Conservation (phyloP, 495 filamentous ascomycete genomes). For the Rostrohypoxylon terebratum region DNA sequence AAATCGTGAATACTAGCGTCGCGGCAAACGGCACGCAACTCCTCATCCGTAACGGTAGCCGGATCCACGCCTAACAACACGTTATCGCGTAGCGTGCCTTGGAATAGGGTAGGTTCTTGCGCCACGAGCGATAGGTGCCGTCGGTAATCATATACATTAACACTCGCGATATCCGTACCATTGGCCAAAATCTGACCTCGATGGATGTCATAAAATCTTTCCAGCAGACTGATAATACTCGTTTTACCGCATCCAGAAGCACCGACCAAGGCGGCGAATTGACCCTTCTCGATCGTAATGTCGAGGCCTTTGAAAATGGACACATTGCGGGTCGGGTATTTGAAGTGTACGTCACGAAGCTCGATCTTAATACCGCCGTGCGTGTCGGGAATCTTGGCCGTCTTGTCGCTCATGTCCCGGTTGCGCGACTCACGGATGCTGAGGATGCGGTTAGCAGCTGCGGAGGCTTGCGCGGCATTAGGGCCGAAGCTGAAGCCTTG, state of each 20-base stretch:
- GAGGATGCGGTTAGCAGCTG: conserved; percentile 60
- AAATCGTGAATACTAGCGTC: conserved; percentile 77
- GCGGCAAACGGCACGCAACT: conserved; percentile 68
- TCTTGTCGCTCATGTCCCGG: conserved; percentile 19
- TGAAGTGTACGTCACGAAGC: conserved; percentile 71
- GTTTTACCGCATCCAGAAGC: conserved; percentile 81
- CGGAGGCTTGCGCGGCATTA: conserved; percentile 61
- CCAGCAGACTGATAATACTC: conserved; percentile 75
- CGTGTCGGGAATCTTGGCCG: conserved; percentile 45
- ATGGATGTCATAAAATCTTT: conserved; percentile 73
- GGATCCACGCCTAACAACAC: conserved; percentile 65
- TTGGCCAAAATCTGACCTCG: conserved; percentile 69
- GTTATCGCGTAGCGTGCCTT: conserved; percentile 70
- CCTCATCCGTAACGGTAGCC: conserved; percentile 61
- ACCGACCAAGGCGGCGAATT: conserved; percentile 79
- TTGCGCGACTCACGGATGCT: conserved; percentile 53
- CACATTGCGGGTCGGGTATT: conserved; percentile 67
- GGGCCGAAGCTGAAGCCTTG: conserved; percentile 62
- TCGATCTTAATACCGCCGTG: conserved; percentile 66
- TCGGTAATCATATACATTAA: conserved; percentile 67
- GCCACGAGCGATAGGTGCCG: conserved; percentile 70
- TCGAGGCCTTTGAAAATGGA: conserved; percentile 66
- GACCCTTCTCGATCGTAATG: conserved; percentile 71
- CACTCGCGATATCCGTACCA: conserved; percentile 62
- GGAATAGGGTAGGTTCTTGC: conserved; percentile 71